phyloP scores from a whole-genome alignment of 192 early-diverging fungal species.

The Radiomyces spectabilis region DNA sequence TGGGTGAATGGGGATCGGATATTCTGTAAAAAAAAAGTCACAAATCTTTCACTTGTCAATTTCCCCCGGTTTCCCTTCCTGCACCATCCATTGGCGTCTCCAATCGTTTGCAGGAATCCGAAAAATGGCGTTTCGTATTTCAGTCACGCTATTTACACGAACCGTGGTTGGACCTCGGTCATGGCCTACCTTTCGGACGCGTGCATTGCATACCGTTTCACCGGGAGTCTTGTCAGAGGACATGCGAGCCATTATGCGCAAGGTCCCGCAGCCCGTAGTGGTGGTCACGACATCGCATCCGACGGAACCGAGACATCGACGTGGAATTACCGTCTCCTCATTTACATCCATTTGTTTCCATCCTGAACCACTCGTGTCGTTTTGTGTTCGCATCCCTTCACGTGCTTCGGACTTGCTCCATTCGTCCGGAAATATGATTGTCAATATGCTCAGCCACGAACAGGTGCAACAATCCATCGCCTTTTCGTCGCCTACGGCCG shows the following conservation, averaged over 20 bases:
- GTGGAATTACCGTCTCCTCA: conserved; percentile 60
- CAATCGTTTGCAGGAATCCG: too few species aligned
- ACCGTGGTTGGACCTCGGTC: too few species aligned
- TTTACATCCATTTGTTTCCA: conserved; percentile 57
- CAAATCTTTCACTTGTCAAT: too few species aligned
- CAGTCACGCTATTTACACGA: too few species aligned
- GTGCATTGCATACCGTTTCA: too few species aligned
- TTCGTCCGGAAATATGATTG: conserved; percentile 39
- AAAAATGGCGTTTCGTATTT: too few species aligned
- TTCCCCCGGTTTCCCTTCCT: too few species aligned
- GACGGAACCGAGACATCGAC: conserved; percentile 24
- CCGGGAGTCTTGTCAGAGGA: conserved; percentile 20
- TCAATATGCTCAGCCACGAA: conserved; percentile 48
- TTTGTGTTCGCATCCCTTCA: conserved; percentile 56
- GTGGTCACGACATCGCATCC: conserved; percentile 41
- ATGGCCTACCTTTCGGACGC: too few species aligned
- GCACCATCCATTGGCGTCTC: too few species aligned
- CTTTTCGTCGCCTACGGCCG: conserved; percentile 50
- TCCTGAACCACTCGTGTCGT: conserved; percentile 51
- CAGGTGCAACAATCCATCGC: conserved; percentile 50
- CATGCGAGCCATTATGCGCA: conserved; percentile 46
- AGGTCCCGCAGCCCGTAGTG: conserved; percentile 54
- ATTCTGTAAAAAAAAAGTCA: too few species aligned
- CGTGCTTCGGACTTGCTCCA: conserved; percentile 46
- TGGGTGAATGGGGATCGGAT: too few species aligned